Evolutionary conservation across 2,329 filamentous ascomycete species (phyloP), one percentile per base, ranked within the genome.

Genomic region (Aspergillus sp.): DNA sequence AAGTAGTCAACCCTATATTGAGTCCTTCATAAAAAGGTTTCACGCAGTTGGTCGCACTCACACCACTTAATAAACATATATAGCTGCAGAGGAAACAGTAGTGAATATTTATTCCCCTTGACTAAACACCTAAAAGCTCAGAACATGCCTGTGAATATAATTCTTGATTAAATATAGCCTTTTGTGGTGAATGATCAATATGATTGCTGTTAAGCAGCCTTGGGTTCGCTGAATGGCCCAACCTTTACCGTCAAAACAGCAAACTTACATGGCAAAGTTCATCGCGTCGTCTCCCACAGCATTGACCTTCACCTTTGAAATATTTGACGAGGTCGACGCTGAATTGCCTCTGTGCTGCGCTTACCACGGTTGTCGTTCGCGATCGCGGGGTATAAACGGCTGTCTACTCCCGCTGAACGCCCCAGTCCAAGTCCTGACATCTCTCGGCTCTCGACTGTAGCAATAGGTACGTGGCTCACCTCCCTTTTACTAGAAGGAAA

Each of bases 391-490:
- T 54, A 23, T 23, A 52, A 45, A 30, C 54, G 34, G 17, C 34
- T 30, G 34, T 57, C 34, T 52, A 38, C 19, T 38, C 31, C 48
- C 6, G 13, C n/a, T 55, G 41, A 19, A 48, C 41, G 31, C 15
- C 30, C 38, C 38, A n/a, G 25, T 3, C 31, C 46, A 46, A 43
- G 19, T 62, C 31, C 59, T 60, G 47, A 25, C n/a, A 34, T 23
- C 50, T 57, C 49, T 47, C 47, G 11, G 23, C 48, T 28, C 45
- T 60, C 19, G 28, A 28, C 31, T 46, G 60, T 53, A 50, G 31
- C 52, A 58, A 60, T 51, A 64, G 63, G 63, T 66, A 22, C 61
- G 65, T 61, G 19, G 23, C 28, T 34, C 41, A 58, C 43, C 31
- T 30, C 23, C 45, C 22, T 43, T 58, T 11, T 45, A 41, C 25